Conservation (phyloP, 2,329 filamentous ascomycete species). For the Sclerotinia subarctica region DNA sequence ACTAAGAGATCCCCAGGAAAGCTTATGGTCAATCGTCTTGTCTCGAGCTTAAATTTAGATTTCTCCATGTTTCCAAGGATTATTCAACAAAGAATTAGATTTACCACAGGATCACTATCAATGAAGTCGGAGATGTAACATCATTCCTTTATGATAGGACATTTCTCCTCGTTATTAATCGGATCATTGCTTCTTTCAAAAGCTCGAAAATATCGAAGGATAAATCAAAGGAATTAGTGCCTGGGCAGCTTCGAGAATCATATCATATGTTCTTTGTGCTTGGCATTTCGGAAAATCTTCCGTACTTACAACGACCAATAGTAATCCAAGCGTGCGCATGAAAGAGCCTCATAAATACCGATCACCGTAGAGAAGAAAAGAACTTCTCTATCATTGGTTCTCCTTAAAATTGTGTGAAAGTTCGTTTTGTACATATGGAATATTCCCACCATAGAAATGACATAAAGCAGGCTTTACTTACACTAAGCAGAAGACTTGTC, state of each 20-base stretch:
- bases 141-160: neutral
- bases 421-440: slow-evolving; percentile 7
- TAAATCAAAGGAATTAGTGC: slow-evolving; percentile 4
- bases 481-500: neutral
- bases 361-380: neutral
- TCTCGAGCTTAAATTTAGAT: slow-evolving; percentile 15
- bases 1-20: neutral
- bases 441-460: neutral
- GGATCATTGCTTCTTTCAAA: neutral
- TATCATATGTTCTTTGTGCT: slow-evolving; percentile 2
- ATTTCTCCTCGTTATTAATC: too few relatives aligned
- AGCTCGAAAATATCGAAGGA: neutral
- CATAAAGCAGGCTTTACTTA: neutral
- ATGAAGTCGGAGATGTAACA: slow-evolving; percentile 1
- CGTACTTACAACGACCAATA: neutral
- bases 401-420: neutral
- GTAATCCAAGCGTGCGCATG: neutral
- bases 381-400: neutral
- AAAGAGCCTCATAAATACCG: neutral
- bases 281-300: neutral
- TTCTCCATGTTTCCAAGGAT: neutral
- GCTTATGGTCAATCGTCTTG: neutral
- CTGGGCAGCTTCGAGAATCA: slow-evolving; percentile 12
- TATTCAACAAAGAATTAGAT: slow-evolving; percentile 1
- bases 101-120: neutral